Evolutionary conservation across 1,284 basidiomycete genomes (phyloP), one percentile per base, ranked within the genome.

Genomic region (Ceratobasidium sp.): DNA sequence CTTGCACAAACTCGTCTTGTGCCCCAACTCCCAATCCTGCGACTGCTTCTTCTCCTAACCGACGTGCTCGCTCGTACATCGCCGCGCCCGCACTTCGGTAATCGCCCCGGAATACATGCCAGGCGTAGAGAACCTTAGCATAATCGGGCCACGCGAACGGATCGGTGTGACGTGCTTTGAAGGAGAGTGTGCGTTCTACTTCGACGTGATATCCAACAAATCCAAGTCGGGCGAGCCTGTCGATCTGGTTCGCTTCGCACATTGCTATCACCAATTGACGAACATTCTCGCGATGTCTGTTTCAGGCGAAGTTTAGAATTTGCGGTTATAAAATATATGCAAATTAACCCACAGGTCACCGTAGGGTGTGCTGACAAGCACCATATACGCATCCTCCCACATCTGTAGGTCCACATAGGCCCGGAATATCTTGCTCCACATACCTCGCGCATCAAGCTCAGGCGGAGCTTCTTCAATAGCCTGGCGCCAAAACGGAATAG

Each of bases 161-260:
- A 82, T 98, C 93, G 23, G 91, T 92, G 80, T 98, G 97, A 74
- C 96, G 88, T 10, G 95, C 94, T 81, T 98, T 97, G 85, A 97
- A 98, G 48, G 92, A 88, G 58, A 99, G 84, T 21, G 92, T 90
- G 65, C 88, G 89, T 83, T 98, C 96, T 30, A 99, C 92, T 78
- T 97, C 93, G 71, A 90, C 89, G 72, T 92, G 89, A 76, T 97
- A 85, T 0, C 91, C 93, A 26, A 91, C 86, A 79, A 98, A 98
- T 77, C 93, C 94, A 78, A 96, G 90, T 14, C 88, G 83, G 79
- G 96, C 89, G 18, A 99, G 85, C 72, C 86, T 85, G 71, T 92
- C 89, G 26, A 96, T 87, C 70, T 92, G 88, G 76, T 92, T 87
- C 62, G 92, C 88, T 80, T 98, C 95, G 80, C 97, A 98, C 92